These are phyloP conservation scores for Linnemannia elongata DNA, from an alignment of 192 early-diverging fungal species.

Conservation along the genomic window DNA sequence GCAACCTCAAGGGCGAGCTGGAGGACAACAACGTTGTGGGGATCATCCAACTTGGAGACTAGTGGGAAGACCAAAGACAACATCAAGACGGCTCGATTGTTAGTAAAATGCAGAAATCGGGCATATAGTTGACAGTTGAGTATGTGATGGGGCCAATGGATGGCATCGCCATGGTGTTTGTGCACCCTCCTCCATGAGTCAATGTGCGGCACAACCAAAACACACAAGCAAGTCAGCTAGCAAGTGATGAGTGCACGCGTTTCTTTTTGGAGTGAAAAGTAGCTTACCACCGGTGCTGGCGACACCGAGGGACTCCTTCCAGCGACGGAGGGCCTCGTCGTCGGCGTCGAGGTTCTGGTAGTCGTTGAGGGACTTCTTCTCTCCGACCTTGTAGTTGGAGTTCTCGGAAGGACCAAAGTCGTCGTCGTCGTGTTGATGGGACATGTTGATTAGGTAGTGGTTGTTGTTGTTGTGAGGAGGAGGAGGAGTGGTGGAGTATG, in stretches of 20 bases:
- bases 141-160: background rate
- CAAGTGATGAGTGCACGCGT: background rate
- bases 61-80: constrained; percentile 1
- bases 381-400: constrained; percentile 90
- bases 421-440: constrained; percentile 70
- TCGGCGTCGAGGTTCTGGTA: constrained; percentile 87
- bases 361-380: constrained; percentile 93
- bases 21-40: constrained; percentile 76
- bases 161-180: background rate
- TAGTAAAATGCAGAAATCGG: background rate
- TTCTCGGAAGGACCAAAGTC: constrained; percentile 84
- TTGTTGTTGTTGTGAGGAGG: constrained; percentile 1
- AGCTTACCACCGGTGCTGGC: constrained; percentile 64
- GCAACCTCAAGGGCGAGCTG: constrained; percentile 79
- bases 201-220: background rate
- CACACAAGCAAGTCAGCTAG: background rate
- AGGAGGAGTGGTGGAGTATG: background rate
- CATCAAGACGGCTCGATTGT: background rate
- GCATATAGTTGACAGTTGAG: background rate
- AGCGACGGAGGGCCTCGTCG: constrained; percentile 95
- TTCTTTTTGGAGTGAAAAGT: background rate
- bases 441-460: constrained; percentile 40
- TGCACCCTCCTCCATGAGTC: background rate
- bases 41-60: constrained; percentile 41
- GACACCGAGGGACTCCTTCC: constrained; percentile 97